Conservation (phyloP, 768 basidiomycete genomes). For the Asterophora lycoperdoides region DNA sequence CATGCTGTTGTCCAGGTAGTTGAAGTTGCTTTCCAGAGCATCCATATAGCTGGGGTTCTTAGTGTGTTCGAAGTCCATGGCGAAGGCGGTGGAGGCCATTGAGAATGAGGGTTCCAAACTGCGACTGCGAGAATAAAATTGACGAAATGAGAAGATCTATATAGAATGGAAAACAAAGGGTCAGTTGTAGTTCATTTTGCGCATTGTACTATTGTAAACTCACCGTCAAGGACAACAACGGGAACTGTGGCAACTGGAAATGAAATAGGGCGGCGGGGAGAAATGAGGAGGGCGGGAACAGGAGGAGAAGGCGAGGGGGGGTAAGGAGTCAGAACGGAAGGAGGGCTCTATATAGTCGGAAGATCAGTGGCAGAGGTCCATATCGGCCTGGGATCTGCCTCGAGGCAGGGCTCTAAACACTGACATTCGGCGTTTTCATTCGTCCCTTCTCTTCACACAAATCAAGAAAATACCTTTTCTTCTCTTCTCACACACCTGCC, state of each 20-base stretch:
- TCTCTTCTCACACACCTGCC: slow-evolving; percentile 9
- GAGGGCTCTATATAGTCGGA: slow-evolving; percentile 4
- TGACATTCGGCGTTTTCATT: slow-evolving; percentile 19
- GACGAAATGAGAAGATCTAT: slow-evolving; percentile 21
- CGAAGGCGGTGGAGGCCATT: slow-evolving; percentile 26
- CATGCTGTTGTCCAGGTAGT: slow-evolving; percentile 48
- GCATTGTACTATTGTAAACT: slow-evolving; percentile 26
- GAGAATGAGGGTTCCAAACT: neutral
- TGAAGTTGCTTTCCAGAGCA: slow-evolving; percentile 36
- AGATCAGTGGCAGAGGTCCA: slow-evolving; percentile 3
- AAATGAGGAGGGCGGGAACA: slow-evolving; percentile 23
- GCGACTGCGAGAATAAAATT: slow-evolving; percentile 28
- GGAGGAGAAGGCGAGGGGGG: slow-evolving; percentile 22
- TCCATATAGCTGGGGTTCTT: slow-evolving; percentile 48
- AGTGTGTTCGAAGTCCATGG: slow-evolving; percentile 48
- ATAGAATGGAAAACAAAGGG: slow-evolving; percentile 15
- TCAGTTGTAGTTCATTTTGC: slow-evolving; percentile 22
- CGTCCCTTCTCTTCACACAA: slow-evolving; percentile 12
- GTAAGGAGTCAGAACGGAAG: slow-evolving; percentile 24
- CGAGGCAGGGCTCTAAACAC: slow-evolving; percentile 15
- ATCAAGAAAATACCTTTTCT: slow-evolving; percentile 3
- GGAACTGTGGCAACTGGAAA: slow-evolving; percentile 28
- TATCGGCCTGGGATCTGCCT: slow-evolving; percentile 20
- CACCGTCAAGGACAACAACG: slow-evolving; percentile 23
- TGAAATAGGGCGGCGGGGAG: slow-evolving; percentile 38